Conservation (phyloP, 805 yeast species). For the Candida qinlingensis region DNA sequence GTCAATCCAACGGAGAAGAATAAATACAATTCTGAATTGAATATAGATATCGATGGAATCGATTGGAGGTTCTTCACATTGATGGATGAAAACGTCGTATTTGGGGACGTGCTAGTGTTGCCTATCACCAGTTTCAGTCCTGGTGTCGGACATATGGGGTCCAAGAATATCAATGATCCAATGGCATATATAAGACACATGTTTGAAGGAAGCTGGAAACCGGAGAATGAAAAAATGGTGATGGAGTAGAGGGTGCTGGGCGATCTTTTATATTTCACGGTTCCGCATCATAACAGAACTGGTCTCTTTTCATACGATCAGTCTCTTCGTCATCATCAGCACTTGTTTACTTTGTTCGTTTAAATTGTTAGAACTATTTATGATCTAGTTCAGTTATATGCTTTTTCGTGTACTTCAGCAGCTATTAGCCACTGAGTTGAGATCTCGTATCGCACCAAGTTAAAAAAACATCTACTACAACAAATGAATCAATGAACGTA, state of each 20-base stretch:
- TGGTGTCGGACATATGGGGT: slow-evolving; percentile 67
- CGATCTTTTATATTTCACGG: too few relatives aligned
- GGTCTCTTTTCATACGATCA: too few relatives aligned
- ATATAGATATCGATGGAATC: slow-evolving; percentile 29
- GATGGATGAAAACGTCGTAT: slow-evolving; percentile 44
- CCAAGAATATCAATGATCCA: slow-evolving; percentile 35
- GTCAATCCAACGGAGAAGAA: slow-evolving; percentile 19
- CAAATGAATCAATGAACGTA: background rate
- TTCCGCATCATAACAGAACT: too few relatives aligned
- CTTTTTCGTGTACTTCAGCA: background rate
- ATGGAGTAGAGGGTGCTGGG: background rate
- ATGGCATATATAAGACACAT: slow-evolving; percentile 57
- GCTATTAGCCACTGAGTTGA: too few relatives aligned
- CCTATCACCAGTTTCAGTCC: slow-evolving; percentile 71
- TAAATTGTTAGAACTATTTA: background rate
- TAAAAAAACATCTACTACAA: too few relatives aligned
- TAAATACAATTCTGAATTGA: slow-evolving; percentile 26
- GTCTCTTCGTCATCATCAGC: background rate
- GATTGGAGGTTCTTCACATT: slow-evolving; percentile 64
- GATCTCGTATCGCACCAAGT: too few relatives aligned
- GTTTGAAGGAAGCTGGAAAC: slow-evolving; percentile 66
- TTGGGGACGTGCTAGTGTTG: slow-evolving; percentile 65
- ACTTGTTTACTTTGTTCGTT: background rate
- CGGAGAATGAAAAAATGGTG: slow-evolving; percentile 13
- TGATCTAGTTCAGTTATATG: background rate